Conservation (phyloP, 23 red algal species). For the Pyropia haitanensis region DNA sequence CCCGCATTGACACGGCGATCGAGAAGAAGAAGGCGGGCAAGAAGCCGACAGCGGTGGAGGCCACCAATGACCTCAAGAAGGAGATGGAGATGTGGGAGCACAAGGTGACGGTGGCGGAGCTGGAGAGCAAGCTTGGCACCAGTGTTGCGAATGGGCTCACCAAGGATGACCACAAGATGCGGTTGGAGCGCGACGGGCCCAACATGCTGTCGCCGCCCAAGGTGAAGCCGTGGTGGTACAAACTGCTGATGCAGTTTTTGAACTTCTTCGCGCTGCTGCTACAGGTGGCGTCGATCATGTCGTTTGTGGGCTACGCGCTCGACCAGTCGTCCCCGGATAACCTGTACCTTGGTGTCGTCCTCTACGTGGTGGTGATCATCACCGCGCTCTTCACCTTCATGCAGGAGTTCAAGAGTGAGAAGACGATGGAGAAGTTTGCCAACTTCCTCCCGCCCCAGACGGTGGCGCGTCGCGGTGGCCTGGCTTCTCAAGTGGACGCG, state of each 20-base stretch:
- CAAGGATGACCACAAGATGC: not conserved
- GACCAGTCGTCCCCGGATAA: not conserved
- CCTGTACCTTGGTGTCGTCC: constrained; percentile 10
- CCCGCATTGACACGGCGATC: constrained; percentile 1
- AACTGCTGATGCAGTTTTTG: constrained; percentile 25
- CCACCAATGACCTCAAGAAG: constrained; percentile 11
- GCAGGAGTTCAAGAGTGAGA: constrained; percentile 24
- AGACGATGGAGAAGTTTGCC: constrained; percentile 21
- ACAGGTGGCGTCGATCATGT: constrained; percentile 8
- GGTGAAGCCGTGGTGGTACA: constrained; percentile 3
- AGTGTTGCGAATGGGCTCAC: constrained; percentile 7
- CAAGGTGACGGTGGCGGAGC: constrained; percentile 10
- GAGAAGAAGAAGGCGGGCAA: constrained; percentile 1
- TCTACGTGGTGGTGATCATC: constrained; percentile 15
- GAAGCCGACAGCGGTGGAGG: not conserved
- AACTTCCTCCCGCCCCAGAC: constrained; percentile 23
- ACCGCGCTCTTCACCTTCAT: constrained; percentile 17
- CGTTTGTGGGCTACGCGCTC: constrained; percentile 7
- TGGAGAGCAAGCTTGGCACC: not conserved
- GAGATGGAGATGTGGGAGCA: constrained; percentile 35
- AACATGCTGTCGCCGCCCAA: constrained; percentile 22
- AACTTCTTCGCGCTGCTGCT: constrained; percentile 30
- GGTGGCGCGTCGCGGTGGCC: constrained; percentile 8
- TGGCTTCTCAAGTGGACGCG: not conserved
- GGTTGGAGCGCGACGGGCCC: constrained; percentile 9